Base-by-base conservation (phyloP, 2,329 filamentous ascomycete species). In the Microcyclospora tardicrescens region DNA sequence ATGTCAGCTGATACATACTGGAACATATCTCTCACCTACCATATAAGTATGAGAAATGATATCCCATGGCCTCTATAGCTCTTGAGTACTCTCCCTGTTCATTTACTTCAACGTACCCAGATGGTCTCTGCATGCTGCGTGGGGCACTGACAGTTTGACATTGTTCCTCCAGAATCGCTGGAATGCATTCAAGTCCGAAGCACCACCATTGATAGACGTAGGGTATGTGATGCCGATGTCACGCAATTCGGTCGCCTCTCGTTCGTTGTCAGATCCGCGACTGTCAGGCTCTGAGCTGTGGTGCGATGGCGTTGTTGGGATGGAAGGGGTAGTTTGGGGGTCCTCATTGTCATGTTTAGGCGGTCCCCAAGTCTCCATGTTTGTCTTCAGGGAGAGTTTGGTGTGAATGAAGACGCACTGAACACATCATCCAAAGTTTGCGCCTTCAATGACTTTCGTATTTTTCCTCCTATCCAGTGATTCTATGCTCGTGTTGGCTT, bases 51-150 rank as follows among this genome's bases (percentile, higher is more conserved):
- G 8, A 24, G 19, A 8, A 24, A 24, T 24, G 19, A 24, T 24
- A 8, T 5, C 8, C 19, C 8, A 8, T 5, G 8, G 5, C 4
- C 19, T 24, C 19, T 24, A 24, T 24, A 24, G 30, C 19, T 24
- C 19, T 5, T 24, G 5, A 4, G 19, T 24, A 8, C 8, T 5
- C 8, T 24, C 19, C 19, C 4, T 8, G 19, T 24, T 4, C 19
- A 24, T 24, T 24, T 8, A 24, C 19, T 24, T 24, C 19, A 8
- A 24, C 64, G 38, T 63, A 75, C 73, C 72, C 32, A 77, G 49
- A 56, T 76, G 71, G 50, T 77, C 72, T 54, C 72, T 61, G 46
- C 67, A 67, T 35, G 62, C 55, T 19, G 63, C 60, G 43, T 68
- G 66, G 11, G 68, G 65, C 12, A 76, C 71, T 3, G 63, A 59